Percentiles rank a stretch among this genome's conserved stretches.
Evolutionary conservation across 129 eudicot species (phyloP).

Genomic region (Smallanthus sonchifolius): DNA sequence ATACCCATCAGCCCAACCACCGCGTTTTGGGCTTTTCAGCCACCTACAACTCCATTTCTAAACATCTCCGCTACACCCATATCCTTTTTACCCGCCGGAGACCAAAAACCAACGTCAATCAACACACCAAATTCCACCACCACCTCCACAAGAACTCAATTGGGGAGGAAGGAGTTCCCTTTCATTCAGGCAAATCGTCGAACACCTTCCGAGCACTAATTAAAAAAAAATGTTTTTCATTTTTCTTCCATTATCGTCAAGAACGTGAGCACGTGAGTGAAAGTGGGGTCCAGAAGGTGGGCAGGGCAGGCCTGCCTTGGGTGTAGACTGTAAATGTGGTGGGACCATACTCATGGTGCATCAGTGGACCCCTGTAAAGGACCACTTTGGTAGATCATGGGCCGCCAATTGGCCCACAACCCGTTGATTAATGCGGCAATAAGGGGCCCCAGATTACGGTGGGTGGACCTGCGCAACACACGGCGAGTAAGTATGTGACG

Average conservation of each 20-base stretch:
- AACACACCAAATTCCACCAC: neutral
- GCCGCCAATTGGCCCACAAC: constrained; percentile 19
- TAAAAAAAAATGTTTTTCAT: neutral
- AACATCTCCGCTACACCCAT: constrained; percentile 38
- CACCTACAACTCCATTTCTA: constrained; percentile 33
- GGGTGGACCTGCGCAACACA: constrained; percentile 20
- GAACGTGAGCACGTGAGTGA: constrained; percentile 32
- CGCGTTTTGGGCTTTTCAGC: constrained; percentile 49
- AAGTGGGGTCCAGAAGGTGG: constrained; percentile 25
- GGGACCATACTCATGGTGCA: constrained; percentile 24
- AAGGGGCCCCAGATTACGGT: constrained; percentile 13
- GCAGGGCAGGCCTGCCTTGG: constrained; percentile 15
- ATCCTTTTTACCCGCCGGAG: constrained; percentile 33
- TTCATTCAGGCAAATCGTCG: constrained; percentile 23
- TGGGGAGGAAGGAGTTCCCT: constrained; percentile 11
- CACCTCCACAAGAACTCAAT: neutral
- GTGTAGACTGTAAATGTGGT: constrained; percentile 20
- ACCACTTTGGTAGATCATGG: constrained; percentile 26
- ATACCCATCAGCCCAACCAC: constrained; percentile 42
- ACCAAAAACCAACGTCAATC: constrained; percentile 11
- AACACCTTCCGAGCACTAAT: constrained; percentile 17
- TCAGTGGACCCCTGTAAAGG: constrained; percentile 17
- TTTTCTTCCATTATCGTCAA: constrained; percentile 3
- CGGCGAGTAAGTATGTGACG: constrained; percentile 18
- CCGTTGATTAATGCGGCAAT: constrained; percentile 19